These are phyloP conservation scores for Pichia cactophila DNA, from an alignment of 1,139 yeast species.

Conservation along the genomic window DNA sequence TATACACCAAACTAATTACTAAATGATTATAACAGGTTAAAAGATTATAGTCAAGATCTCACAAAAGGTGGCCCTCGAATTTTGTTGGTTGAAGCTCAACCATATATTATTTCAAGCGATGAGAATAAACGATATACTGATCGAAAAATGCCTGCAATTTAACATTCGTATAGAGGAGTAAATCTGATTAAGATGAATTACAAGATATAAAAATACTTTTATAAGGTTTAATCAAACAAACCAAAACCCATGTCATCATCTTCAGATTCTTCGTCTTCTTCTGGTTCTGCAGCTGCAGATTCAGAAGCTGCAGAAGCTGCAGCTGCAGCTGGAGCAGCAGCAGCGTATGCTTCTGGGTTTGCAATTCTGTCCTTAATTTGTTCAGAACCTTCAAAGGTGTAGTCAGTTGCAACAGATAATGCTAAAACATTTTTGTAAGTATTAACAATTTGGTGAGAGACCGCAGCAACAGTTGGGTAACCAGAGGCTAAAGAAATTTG, in stretches of 20 bases:
- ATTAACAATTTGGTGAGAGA: conserved; percentile 98
- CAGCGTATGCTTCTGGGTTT: conserved; percentile 99
- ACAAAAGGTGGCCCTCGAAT: too few species aligned
- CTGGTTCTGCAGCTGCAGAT: conserved; percentile 67
- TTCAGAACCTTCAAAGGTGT: conserved; percentile 99
- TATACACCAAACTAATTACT: too few species aligned
- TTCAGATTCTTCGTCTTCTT: conserved; percentile 54
- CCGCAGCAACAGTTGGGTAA: conserved; percentile 99
- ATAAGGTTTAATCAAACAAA: conserved; percentile 76
- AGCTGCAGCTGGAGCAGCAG: conserved; percentile 86
- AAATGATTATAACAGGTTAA: too few species aligned
- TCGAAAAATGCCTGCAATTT: too few species aligned
- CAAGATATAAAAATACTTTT: conserved; percentile 3
- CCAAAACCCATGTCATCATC: conserved; percentile 94
- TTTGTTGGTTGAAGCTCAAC: too few species aligned
- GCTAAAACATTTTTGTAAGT: conserved; percentile 98
- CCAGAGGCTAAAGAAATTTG: conserved; percentile 94
- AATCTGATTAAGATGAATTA: not conserved
- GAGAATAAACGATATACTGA: too few species aligned
- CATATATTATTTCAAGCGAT: too few species aligned
- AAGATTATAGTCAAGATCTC: too few species aligned
- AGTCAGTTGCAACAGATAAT: conserved; percentile 96
- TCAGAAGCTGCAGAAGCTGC: conserved; percentile 54
- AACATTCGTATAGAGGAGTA: not conserved
- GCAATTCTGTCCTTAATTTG: conserved; percentile 98